These are phyloP conservation scores for Amesomyces nigricolor DNA, from an alignment of 2,329 filamentous ascomycete species.

Conservation along the genomic window DNA sequence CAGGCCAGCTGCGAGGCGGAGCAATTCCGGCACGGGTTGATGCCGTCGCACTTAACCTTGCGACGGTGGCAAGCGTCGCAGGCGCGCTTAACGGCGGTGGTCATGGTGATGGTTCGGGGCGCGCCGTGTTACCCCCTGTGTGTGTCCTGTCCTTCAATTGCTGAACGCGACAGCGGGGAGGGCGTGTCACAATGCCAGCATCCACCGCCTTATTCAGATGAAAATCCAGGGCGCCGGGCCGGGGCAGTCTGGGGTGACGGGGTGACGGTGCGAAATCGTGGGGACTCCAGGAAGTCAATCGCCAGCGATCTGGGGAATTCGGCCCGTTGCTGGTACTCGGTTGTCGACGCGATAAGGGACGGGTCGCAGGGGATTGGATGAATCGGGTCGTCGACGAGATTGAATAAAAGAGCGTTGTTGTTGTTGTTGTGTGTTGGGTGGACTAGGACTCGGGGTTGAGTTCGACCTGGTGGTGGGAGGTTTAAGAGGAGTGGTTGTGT, in stretches of 20 bases:
- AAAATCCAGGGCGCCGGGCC: conserved; percentile 17
- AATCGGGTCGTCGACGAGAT: background rate
- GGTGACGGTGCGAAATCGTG: conserved; percentile 25
- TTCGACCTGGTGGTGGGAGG: no score
- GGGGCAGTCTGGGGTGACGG: conserved; percentile 6
- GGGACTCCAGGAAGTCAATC: conserved; percentile 26
- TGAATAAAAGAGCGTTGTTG: background rate
- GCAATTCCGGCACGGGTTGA: conserved; percentile 67
- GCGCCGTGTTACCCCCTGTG: conserved; percentile 14
- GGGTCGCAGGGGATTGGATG: conserved; percentile 13
- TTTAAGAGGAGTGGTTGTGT: background rate
- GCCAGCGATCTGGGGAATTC: conserved; percentile 26
- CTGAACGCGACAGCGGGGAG: conserved; percentile 20
- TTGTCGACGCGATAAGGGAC: conserved; percentile 1
- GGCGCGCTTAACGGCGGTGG: conserved; percentile 54
- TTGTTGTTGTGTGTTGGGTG: no score
- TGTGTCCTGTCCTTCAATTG: conserved; percentile 8
- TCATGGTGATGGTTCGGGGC: conserved; percentile 34
- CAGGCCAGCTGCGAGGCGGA: conserved; percentile 60
- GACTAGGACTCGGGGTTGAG: no score
- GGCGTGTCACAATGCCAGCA: conserved; percentile 21
- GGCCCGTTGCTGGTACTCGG: conserved; percentile 22
- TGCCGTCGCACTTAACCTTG: conserved; percentile 68
- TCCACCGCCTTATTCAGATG: conserved; percentile 22
- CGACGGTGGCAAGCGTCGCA: conserved; percentile 70